These are phyloP conservation scores for Vigna unguiculata DNA, from an alignment of 306 rosid genomes.

Conservation along the genomic window DNA sequence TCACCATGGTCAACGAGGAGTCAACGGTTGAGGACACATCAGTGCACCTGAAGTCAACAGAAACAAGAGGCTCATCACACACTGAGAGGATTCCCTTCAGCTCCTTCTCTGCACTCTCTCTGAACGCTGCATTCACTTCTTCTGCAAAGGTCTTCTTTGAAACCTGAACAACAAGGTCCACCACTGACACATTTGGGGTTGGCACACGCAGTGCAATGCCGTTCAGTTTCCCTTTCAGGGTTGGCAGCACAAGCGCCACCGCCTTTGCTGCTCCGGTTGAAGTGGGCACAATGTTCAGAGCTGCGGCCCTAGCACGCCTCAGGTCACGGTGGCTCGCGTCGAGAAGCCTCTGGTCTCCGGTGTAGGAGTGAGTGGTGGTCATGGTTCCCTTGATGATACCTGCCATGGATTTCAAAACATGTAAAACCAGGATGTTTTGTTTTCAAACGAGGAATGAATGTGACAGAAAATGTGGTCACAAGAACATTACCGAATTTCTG, in stretches of 20 bases:
- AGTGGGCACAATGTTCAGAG: conserved; percentile 94
- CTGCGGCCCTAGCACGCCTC: conserved; percentile 95
- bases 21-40: conserved; percentile 97
- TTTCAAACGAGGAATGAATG: background rate
- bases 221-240: conserved; percentile 90
- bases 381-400: conserved; percentile 97
- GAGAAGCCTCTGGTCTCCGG: conserved; percentile 97
- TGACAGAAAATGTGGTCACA: background rate
- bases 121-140: conserved; percentile 91
- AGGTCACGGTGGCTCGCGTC: conserved; percentile 99
- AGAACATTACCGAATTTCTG: conserved; percentile 78
- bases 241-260: conserved; percentile 91
- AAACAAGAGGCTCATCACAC: conserved; percentile 96
- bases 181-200: conserved; percentile 95
- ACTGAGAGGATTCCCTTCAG: conserved; percentile 81
- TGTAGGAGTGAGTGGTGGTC: conserved; percentile 99
- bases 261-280: conserved; percentile 99
- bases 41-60: conserved; percentile 91
- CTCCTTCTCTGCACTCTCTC: conserved; percentile 87
- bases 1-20: conserved; percentile 94
- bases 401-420: conserved; percentile 24
- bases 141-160: conserved; percentile 94
- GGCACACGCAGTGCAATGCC: conserved; percentile 98
- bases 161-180: conserved; percentile 94
- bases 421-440: background rate